phyloP scores from a whole-genome alignment of 106 monocot species.

The Iris macrosiphon region DNA sequence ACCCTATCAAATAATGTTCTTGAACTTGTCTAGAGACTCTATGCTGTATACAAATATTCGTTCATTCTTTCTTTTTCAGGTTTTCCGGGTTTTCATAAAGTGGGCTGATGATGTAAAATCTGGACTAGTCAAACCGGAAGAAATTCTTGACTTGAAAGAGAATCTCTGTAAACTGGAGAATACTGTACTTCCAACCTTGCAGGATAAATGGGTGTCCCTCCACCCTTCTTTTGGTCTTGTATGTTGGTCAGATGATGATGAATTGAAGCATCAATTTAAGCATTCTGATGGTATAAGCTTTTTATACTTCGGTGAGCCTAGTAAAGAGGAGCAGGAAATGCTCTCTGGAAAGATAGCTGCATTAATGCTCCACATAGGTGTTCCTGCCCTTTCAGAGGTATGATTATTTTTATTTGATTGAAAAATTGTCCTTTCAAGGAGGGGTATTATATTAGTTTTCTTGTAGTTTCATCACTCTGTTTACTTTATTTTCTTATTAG shows the following conservation, averaged over 20 bases:
- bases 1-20: too few relatives aligned
- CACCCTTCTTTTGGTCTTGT: conserved; percentile 80
- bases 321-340: conserved; percentile 27
- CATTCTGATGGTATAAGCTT: conserved; percentile 44
- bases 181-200: conserved; percentile 66
- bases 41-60: too few relatives aligned
- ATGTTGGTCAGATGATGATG: conserved; percentile 91
- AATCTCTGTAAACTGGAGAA: conserved; percentile 53
- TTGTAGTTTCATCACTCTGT: not conserved
- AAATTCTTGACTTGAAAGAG: conserved; percentile 55
- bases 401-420: not conserved
- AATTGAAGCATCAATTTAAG: conserved; percentile 58
- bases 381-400: conserved; percentile 89
- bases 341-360: conserved; percentile 40
- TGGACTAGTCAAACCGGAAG: conserved; percentile 35
- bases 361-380: conserved; percentile 55
- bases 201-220: conserved; percentile 94
- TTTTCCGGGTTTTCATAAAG: conserved; percentile 58
- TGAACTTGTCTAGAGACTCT: too few relatives aligned
- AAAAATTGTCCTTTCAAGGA: too few relatives aligned
- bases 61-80: conserved; percentile 37
- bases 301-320: conserved; percentile 59
- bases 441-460: not conserved
- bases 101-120: conserved; percentile 74
- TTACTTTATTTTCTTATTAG: conserved; percentile 22